A percentile compares a stretch with the other conserved stretches of the same genome.
These are phyloP conservation scores for Clarireedia hainanense DNA, from an alignment of 2,329 filamentous ascomycete genomes.

Conservation along the genomic window DNA sequence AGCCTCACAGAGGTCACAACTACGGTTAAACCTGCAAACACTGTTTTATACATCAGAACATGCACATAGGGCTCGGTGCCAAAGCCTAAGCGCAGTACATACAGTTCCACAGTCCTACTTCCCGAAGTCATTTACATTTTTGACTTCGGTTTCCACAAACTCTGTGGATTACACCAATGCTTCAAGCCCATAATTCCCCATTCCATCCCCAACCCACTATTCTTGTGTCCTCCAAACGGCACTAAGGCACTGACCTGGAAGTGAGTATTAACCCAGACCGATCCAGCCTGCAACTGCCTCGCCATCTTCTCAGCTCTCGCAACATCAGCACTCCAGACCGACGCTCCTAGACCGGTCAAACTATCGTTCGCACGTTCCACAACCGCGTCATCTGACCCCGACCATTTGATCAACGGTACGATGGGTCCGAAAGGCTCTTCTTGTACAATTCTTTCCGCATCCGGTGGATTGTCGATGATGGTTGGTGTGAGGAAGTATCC, in stretches of 20 bases:
- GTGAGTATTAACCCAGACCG: conserved; percentile 52
- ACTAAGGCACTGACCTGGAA: conserved; percentile 39
- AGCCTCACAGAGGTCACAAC: too few relatives aligned
- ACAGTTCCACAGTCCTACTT: background rate
- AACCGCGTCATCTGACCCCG: conserved; percentile 38
- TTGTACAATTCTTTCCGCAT: conserved; percentile 44
- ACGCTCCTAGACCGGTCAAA: conserved; percentile 46
- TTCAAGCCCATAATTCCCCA: conserved; percentile 7
- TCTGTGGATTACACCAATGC: conserved; percentile 7
- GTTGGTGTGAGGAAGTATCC: conserved; percentile 53
- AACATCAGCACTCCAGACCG: conserved; percentile 49
- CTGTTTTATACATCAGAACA: background rate
- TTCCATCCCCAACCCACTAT: conserved; percentile 28
- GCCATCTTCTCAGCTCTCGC: conserved; percentile 44
- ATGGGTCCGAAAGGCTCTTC: conserved; percentile 50
- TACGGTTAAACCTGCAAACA: background rate
- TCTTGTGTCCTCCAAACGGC: conserved; percentile 28
- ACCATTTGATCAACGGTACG: conserved; percentile 8
- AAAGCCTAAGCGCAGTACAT: background rate
- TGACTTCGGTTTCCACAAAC: conserved; percentile 2
- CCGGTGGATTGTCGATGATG: conserved; percentile 49
- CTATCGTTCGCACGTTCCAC: conserved; percentile 45
- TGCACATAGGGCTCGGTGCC: background rate
- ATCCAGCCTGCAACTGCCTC: conserved; percentile 45
- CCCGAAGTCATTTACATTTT: background rate